Base-by-base conservation (phyloP, 2,329 filamentous ascomycete species). In the Fusarium paranaense region DNA sequence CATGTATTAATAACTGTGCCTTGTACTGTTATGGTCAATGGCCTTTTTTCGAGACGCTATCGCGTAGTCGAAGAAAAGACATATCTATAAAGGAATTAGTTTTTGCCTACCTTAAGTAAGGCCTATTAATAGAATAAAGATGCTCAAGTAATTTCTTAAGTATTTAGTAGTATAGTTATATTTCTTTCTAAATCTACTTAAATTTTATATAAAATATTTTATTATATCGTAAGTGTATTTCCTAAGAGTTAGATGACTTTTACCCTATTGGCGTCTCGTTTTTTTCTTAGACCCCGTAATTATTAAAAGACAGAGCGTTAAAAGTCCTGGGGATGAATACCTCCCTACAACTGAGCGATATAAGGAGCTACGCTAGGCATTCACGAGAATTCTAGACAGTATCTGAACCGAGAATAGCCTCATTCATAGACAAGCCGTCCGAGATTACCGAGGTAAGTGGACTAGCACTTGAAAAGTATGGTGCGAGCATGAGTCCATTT, bases 371-470 rank as follows among this genome's bases (percentile, higher is more conserved):
- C 8, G 22, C 8, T 7, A 16, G 7, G 20, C 13, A 45, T 6
- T 47, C 42, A 16, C 2, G 8, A 25, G 47, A 52, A 32, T n/a
- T 3, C 18, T 32, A 32, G n/a, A 11, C 11, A n/a, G 2, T 1
- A 9, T 32, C 27, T 32, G 18, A 52, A 20, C 27, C 27, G 10
- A 20, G 27, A 18, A 52, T 32, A 52, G 11, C 6, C 25, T 52
- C 25, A 30, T n/a, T n/a, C 47, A 30, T 3, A 14, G 22, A 32
- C 25, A n/a, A 13, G 27, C 47, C 18, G 2, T 27, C 56, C 33
- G 33, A 58, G 22, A 52, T 62, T 73, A 50, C 52, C 66, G 40
- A 67, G 40, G 14, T 2, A 25, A 20, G 50, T 54, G 50, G 58
- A n/a, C 69, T n/a, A 35, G 66, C 35, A 20, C 56, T 38, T 47